Evolutionary conservation across 768 basidiomycete genomes (phyloP), one percentile per base, ranked within the genome.

Genomic region (Phanerochaete sordida): DNA sequence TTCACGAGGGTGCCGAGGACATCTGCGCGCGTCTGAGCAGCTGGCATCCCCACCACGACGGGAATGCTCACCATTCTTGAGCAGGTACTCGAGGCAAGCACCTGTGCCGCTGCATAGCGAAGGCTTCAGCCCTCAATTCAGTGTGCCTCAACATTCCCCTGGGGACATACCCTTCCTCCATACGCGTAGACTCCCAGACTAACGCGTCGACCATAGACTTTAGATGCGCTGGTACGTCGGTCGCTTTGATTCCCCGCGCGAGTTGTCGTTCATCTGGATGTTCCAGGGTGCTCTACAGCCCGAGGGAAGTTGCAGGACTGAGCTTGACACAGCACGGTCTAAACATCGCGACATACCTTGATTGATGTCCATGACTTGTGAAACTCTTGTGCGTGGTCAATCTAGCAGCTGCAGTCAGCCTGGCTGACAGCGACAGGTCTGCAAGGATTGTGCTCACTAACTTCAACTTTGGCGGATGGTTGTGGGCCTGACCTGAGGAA

Each of bases 231-330:
- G 95, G 93, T 0, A 95, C 93, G 70, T 85, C 82, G 2, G 95
- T 97, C 12, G 86, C 85, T 54, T 76, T 75, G 67, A 95, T 95
- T 15, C 95, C 93, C 69, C 82, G 84, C 13, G 84, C 77, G 37
- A 97, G 72, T 71, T 95, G 93, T 43, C 94, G 81, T 76, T 97
- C 94, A 73, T 97, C 93, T 0, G 95, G 94, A 69, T 90, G 81
- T 50, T 83, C 75, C n/a, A 97, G 82, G 4, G 91, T 95, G 64
- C 84, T 84, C 94, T 95, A 65, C 23, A 30, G 52, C 4, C 8
- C 39, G 19, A 16, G 33, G 13, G 30, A 5, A 57, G 9, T 4
- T 12, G 30, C 11, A 26, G 3, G 8, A 26, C 5, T 30, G 43
- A 35, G 31, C 43, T 21, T 19, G n/a, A 12, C 4, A 19, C 49